Evolutionary conservation across 345 rosid genomes (phyloP).

Genomic region (Corchorus olitorius): DNA sequence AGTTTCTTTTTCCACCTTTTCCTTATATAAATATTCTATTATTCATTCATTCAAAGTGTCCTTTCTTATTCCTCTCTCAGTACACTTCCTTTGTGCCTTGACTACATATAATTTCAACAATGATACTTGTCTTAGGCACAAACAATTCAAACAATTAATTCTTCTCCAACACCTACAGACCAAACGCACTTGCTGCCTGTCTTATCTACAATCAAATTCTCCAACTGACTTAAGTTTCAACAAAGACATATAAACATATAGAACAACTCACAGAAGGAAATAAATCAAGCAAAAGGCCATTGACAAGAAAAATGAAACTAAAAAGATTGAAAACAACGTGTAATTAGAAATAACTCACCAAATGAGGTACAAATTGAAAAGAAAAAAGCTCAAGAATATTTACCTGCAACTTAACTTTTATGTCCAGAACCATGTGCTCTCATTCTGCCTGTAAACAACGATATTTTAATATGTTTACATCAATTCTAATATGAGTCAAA

Average conservation of each 20-base stretch:
- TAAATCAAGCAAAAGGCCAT: neutral
- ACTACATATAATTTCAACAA: too few species aligned
- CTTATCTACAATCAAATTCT: neutral
- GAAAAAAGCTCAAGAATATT: constrained; percentile 12
- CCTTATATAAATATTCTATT: too few species aligned
- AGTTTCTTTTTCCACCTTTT: too few species aligned
- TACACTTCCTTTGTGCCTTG: too few species aligned
- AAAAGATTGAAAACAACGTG: too few species aligned
- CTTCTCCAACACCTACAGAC: too few species aligned
- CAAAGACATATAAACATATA: neutral
- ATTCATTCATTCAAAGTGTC: too few species aligned
- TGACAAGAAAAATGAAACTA: neutral
- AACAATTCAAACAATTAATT: too few species aligned
- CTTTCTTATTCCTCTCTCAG: too few species aligned
- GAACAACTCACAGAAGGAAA: neutral
- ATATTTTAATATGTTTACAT: constrained; percentile 16
- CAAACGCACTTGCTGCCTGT: too few species aligned
- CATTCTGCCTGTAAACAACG: constrained; percentile 75
- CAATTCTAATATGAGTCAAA: constrained; percentile 15
- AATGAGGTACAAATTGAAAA: neutral
- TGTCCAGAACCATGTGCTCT: constrained; percentile 98
- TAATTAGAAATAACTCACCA: too few species aligned
- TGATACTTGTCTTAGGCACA: too few species aligned
- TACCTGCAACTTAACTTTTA: constrained; percentile 97
- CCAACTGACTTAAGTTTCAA: neutral